Percentiles rank a stretch among this genome's conserved stretches.
Evolutionary conservation across 2,329 filamentous ascomycete genomes (phyloP).

Genomic region (Hypoxylon sp.): DNA sequence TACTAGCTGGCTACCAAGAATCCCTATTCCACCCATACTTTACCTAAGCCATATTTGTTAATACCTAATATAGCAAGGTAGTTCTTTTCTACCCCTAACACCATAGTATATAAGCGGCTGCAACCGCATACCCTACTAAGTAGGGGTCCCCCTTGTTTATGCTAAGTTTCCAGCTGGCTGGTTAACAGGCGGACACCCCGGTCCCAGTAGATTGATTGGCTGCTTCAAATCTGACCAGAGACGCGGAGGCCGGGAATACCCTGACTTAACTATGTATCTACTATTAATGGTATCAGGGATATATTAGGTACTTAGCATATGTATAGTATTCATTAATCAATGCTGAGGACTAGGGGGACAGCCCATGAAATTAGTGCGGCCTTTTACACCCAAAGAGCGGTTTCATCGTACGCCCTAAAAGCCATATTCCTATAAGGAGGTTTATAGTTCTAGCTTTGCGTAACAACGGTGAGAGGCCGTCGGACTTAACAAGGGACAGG

Average conservation of each 20-base stretch:
- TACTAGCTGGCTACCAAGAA: too few species aligned
- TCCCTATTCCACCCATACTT: too few species aligned
- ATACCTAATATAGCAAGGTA: too few species aligned
- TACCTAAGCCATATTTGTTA: too few species aligned
- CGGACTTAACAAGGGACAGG: slow-evolving; percentile 19
- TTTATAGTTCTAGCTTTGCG: slow-evolving; percentile 2
- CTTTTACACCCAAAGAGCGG: background rate
- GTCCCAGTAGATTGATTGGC: slow-evolving; percentile 41
- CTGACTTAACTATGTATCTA: slow-evolving; percentile 20
- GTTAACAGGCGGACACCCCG: slow-evolving; percentile 48
- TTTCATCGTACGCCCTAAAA: background rate
- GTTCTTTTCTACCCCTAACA: too few species aligned
- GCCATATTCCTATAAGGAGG: background rate
- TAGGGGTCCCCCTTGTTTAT: slow-evolving; percentile 27
- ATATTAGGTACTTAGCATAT: background rate
- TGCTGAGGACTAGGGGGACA: slow-evolving; percentile 16
- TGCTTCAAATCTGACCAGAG: slow-evolving; percentile 26
- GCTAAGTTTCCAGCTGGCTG: slow-evolving; percentile 48
- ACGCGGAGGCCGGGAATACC: slow-evolving; percentile 19
- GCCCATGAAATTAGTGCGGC: slow-evolving; percentile 2
- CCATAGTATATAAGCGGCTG: slow-evolving; percentile 34
- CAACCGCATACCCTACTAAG: slow-evolving; percentile 26
- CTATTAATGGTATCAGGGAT: slow-evolving; percentile 9
- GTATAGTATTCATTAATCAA: slow-evolving; percentile 4
- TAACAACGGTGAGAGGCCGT: slow-evolving; percentile 3